phyloP scores from a whole-genome alignment of 2,329 filamentous ascomycete species.

The Penicillium sp. region DNA sequence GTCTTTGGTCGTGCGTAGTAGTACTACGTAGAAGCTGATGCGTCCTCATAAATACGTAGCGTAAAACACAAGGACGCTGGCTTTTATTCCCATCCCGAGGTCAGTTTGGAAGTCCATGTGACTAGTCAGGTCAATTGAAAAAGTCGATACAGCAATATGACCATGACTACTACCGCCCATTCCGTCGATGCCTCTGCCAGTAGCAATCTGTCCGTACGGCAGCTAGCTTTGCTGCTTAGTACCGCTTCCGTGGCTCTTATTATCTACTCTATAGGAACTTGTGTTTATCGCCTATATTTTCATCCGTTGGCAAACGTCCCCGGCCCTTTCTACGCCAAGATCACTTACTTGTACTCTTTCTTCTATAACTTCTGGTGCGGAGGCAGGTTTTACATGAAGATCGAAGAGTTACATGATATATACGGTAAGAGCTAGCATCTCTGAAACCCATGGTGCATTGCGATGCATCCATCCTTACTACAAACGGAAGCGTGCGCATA shows the following conservation, averaged over 20 bases:
- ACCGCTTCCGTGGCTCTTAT: background rate
- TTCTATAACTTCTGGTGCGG: constrained; percentile 24
- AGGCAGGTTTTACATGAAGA: constrained; percentile 20
- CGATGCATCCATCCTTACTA: background rate
- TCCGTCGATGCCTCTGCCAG: background rate
- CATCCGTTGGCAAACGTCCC: constrained; percentile 27
- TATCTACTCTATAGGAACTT: background rate
- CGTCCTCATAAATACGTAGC: no score
- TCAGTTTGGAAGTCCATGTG: background rate
- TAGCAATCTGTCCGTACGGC: background rate
- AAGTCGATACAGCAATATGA: background rate
- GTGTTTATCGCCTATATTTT: constrained; percentile 23
- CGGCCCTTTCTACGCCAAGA: constrained; percentile 24
- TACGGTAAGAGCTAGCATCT: constrained; percentile 20
- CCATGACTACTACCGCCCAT: background rate
- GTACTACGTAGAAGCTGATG: no score
- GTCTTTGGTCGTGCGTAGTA: no score
- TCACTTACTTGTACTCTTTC: constrained; percentile 20
- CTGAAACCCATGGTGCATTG: background rate
- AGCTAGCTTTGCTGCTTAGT: background rate
- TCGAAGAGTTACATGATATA: constrained; percentile 24
- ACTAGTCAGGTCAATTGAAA: background rate
- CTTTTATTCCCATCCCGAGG: no score
- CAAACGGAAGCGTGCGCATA: background rate
- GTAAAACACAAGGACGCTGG: no score